These are phyloP conservation scores for Phyllosticta citriasiana DNA, from an alignment of 2,329 filamentous ascomycete species.

Conservation along the genomic window DNA sequence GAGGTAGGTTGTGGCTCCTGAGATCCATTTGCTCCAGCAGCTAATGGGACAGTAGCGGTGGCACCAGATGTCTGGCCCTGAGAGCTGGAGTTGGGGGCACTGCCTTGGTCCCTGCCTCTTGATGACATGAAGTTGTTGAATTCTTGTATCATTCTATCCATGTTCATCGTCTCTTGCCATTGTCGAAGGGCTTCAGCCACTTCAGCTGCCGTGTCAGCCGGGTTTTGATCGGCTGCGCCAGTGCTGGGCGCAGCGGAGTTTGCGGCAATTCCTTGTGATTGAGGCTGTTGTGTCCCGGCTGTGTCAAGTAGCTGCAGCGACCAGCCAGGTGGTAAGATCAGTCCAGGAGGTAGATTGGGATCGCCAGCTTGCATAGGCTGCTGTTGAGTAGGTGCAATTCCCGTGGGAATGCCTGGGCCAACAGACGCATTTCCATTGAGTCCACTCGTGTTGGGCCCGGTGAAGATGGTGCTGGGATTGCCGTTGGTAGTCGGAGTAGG, in stretches of 20 bases:
- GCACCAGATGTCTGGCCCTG: neutral
- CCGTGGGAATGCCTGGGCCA: conserved; percentile 13
- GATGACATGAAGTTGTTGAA: neutral
- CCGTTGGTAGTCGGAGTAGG: conserved; percentile 20
- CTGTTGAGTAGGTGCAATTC: conserved; percentile 16
- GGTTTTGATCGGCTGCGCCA: neutral
- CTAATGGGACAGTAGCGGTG: neutral
- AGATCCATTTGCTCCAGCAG: neutral
- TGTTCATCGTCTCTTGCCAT: conserved; percentile 7
- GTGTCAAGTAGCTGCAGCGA: conserved; percentile 17
- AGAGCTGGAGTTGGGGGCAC: neutral
- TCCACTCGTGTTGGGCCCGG: conserved; percentile 19
- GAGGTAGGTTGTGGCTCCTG: neutral
- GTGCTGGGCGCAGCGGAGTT: neutral
- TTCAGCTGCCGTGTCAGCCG: neutral
- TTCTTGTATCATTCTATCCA: neutral
- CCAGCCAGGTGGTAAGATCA: conserved; percentile 29
- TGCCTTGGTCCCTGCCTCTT: neutral
- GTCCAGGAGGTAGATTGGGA: conserved; percentile 23
- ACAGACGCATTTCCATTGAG: conserved; percentile 18
- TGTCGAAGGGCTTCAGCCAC: neutral
- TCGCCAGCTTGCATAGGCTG: conserved; percentile 25
- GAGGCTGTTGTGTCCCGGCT: neutral
- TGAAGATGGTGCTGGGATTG: conserved; percentile 12
- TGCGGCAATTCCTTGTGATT: neutral